phyloP scores from a whole-genome alignment of 129 eudicot species.

The Arctium minus region DNA sequence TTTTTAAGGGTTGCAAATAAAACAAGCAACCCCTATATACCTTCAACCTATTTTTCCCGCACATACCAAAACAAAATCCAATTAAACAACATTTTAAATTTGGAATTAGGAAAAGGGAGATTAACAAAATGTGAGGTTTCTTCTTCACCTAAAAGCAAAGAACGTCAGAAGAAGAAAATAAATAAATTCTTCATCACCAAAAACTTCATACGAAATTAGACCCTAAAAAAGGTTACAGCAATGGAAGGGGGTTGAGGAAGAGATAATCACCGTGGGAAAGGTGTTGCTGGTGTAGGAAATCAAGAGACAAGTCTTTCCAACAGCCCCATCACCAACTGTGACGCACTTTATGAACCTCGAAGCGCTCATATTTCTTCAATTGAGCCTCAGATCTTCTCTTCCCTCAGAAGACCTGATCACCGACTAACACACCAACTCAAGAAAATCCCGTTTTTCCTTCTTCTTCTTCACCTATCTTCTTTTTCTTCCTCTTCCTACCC shows the following conservation, averaged over 20 bases:
- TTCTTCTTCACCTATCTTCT: not conserved
- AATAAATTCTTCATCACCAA: not conserved
- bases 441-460: not conserved
- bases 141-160: not conserved
- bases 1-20: no score
- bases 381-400: slow-evolving; percentile 52
- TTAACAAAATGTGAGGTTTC: not conserved
- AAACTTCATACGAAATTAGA: not conserved
- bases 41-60: not conserved
- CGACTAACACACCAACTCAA: not conserved
- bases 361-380: slow-evolving; percentile 64
- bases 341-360: slow-evolving; percentile 94
- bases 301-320: slow-evolving; percentile 94
- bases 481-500: not conserved
- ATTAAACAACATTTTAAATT: not conserved
- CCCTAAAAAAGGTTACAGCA: not conserved
- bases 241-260: not conserved
- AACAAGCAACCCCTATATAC: no score
- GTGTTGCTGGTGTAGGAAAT: slow-evolving; percentile 99
- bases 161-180: not conserved
- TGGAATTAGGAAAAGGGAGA: not conserved
- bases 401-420: slow-evolving; percentile 51
- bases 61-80: not conserved
- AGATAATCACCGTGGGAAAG: slow-evolving; percentile 77
- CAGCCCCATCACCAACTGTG: slow-evolving; percentile 98